These are phyloP conservation scores for Lentinus tigrinus DNA, from an alignment of 768 basidiomycete species.

Conservation along the genomic window DNA sequence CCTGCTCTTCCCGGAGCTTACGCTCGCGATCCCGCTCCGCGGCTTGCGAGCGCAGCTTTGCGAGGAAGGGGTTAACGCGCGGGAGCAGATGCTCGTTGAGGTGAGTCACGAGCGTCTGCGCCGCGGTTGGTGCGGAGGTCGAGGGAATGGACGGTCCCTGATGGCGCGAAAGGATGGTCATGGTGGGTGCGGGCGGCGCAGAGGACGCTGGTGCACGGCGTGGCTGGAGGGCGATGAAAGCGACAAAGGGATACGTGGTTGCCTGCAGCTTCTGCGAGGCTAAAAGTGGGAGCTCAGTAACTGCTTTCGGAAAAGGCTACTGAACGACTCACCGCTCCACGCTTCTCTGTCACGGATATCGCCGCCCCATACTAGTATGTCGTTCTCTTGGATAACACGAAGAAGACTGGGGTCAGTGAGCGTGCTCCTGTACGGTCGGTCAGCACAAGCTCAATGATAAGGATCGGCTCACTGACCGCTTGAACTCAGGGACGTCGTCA, in stretches of 20 bases:
- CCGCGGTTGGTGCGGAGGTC: constrained; percentile 56
- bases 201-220: constrained; percentile 42
- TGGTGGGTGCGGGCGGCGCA: constrained; percentile 42
- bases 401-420: constrained; percentile 75
- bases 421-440: constrained; percentile 49
- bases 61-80: constrained; percentile 75
- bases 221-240: constrained; percentile 87
- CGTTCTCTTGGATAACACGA: constrained; percentile 64
- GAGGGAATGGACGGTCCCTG: constrained; percentile 58
- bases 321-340: constrained; percentile 58
- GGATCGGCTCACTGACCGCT: constrained; percentile 48
- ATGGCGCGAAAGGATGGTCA: constrained; percentile 86
- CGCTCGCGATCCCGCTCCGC: constrained; percentile 43
- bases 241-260: constrained; percentile 91
- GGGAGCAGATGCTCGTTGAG: constrained; percentile 74
- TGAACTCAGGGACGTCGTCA: constrained; percentile 85
- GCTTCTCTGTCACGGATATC: constrained; percentile 83
- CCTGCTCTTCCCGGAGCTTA: constrained; percentile 74
- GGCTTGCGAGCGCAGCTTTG: constrained; percentile 53
- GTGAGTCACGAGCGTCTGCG: constrained; percentile 61
- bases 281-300: constrained; percentile 20
- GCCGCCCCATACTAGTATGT: constrained; percentile 88
- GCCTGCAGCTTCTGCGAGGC: constrained; percentile 76
- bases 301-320: not conserved
- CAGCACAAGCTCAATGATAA: not conserved